Percentiles rank a stretch among this genome's conserved stretches.
phyloP scores from a whole-genome alignment of 2,329 filamentous ascomycete genomes.

The Phialocephala subalpina region DNA sequence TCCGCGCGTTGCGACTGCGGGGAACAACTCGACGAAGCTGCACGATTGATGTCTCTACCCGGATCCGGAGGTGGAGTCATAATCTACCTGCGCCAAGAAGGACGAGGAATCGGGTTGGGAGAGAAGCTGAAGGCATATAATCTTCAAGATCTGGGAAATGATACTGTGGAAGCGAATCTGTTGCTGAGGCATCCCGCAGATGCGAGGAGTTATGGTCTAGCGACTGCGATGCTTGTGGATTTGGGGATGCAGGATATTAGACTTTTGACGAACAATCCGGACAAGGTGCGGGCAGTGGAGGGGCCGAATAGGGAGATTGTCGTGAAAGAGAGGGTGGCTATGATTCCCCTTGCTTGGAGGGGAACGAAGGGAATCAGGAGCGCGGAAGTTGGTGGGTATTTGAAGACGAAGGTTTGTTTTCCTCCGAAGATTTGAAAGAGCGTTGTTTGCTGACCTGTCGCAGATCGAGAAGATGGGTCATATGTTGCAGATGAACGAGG shows the following conservation, averaged over 20 bases:
- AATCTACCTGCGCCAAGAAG: conserved; percentile 94
- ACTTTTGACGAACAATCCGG: conserved; percentile 94
- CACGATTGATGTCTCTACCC: conserved; percentile 85
- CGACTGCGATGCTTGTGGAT: conserved; percentile 92
- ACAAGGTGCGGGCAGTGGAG: conserved; percentile 94
- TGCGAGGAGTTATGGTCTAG: conserved; percentile 93
- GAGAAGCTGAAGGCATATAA: conserved; percentile 99
- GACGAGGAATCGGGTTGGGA: conserved; percentile 90
- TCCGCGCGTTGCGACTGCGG: conserved; percentile 97
- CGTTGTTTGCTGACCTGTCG: background rate
- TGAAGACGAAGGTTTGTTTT: conserved; percentile 85
- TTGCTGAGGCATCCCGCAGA: conserved; percentile 92
- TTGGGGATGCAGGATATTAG: conserved; percentile 81
- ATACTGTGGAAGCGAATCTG: conserved; percentile 96
- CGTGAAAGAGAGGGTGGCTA: conserved; percentile 89
- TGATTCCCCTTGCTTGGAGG: conserved; percentile 95
- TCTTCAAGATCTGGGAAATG: conserved; percentile 93
- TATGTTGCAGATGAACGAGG: conserved; percentile 65
- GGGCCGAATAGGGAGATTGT: conserved; percentile 87
- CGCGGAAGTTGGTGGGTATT: conserved; percentile 89
- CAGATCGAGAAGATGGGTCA: conserved; percentile 91
- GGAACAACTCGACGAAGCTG: conserved; percentile 96
- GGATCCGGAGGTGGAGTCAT: conserved; percentile 82
- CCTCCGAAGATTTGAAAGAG: too few species aligned
- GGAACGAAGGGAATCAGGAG: conserved; percentile 74